Conservation (phyloP, 352 stramenopile genomes). For the Phytopythium chamaehyphon region DNA sequence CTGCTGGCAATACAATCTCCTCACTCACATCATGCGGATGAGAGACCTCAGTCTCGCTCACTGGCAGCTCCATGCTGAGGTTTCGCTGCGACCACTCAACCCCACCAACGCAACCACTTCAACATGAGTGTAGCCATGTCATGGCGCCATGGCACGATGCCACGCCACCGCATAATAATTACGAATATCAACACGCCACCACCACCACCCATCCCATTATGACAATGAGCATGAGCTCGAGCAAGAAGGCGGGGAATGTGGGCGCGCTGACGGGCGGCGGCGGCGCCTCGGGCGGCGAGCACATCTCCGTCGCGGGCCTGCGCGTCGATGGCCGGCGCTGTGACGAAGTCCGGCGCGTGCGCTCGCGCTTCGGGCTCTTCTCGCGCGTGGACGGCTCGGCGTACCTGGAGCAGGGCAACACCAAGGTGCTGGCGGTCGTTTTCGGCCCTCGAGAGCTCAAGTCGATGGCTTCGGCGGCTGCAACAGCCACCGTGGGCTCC, state of each 20-base stretch:
- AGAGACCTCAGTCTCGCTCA: no score
- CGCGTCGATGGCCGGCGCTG: slow-evolving; percentile 80
- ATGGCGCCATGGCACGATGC: no score
- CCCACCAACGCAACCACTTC: no score
- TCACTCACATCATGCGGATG: no score
- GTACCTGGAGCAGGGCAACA: slow-evolving; percentile 88
- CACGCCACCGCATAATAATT: no score
- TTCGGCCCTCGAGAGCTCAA: slow-evolving; percentile 85
- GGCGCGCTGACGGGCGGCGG: slow-evolving; percentile 41
- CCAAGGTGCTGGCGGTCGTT: slow-evolving; percentile 86
- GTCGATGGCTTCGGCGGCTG: slow-evolving; percentile 22
- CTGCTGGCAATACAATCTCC: no score
- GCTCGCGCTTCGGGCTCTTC: slow-evolving; percentile 82
- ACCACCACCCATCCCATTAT: no score
- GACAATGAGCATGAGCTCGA: slow-evolving; percentile 34
- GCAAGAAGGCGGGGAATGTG: slow-evolving; percentile 52
- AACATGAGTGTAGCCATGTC: no score
- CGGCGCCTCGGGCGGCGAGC: slow-evolving; percentile 60
- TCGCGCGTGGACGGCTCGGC: slow-evolving; percentile 83
- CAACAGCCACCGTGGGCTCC: slow-evolving; percentile 48
- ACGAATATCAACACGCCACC: no score
- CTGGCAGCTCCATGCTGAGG: no score
- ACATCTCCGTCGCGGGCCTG: slow-evolving; percentile 80
- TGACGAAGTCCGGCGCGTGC: slow-evolving; percentile 80
- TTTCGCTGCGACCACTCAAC: no score